Conservation (phyloP, 1,284 basidiomycete genomes). For the Rhodotorula sp. region DNA sequence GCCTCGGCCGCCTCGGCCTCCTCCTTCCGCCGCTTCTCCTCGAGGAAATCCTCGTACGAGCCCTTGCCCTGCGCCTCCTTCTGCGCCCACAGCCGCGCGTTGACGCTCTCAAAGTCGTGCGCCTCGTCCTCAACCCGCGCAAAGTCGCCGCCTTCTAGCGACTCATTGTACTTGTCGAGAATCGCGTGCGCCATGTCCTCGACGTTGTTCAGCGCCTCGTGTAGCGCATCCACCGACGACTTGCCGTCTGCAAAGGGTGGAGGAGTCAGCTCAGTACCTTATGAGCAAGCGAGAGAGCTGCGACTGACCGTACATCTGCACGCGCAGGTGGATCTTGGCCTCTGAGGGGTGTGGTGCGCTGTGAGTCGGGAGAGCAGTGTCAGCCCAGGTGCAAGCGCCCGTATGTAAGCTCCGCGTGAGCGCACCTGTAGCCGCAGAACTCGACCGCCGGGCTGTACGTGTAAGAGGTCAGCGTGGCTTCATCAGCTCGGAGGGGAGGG, state of each 20-base stretch:
- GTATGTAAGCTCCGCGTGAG: neutral
- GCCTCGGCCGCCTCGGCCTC: constrained; percentile 8
- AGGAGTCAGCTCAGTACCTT: neutral
- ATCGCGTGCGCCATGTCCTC: constrained; percentile 42
- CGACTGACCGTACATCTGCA: constrained; percentile 96
- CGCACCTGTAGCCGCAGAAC: constrained; percentile 95
- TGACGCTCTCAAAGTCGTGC: constrained; percentile 43
- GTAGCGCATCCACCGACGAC: constrained; percentile 40
- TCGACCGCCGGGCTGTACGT: constrained; percentile 87
- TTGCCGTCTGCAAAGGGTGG: constrained; percentile 39
- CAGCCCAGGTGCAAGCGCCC: neutral
- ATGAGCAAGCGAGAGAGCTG: neutral
- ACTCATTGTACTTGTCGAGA: constrained; percentile 40
- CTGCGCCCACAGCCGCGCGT: constrained; percentile 38
- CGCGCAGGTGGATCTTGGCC: constrained; percentile 89
- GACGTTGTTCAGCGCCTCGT: constrained; percentile 44
- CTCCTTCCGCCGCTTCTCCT: constrained; percentile 25
- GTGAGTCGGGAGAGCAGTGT: neutral
- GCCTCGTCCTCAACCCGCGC: constrained; percentile 36
- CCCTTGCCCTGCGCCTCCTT: constrained; percentile 38
- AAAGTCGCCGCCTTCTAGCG: constrained; percentile 42
- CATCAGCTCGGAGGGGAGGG: neutral
- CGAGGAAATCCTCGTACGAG: constrained; percentile 33
- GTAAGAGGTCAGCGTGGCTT: neutral
- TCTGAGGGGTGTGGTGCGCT: constrained; percentile 96